Percentiles rank a stretch among this genome's conserved stretches.
These are phyloP conservation scores for Podospora sp. DNA, from an alignment of 495 filamentous ascomycete species.

Conservation along the genomic window DNA sequence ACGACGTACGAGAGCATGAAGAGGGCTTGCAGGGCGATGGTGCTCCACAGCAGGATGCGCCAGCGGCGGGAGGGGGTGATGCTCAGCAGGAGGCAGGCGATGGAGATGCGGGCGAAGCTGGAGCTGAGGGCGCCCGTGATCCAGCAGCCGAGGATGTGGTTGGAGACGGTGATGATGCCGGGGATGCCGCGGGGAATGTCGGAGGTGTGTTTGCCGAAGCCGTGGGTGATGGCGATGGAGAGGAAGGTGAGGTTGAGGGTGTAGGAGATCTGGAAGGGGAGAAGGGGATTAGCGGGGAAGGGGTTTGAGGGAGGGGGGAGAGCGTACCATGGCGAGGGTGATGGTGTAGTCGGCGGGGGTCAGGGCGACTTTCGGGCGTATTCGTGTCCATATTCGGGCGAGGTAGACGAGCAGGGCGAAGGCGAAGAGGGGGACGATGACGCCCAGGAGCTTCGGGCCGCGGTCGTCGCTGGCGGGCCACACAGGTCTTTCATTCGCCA, in stretches of 20 bases:
- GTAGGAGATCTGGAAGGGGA: conserved; percentile 1
- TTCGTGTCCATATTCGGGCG: conserved; percentile 7
- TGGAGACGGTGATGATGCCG: neutral
- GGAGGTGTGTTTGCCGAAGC: conserved; percentile 13
- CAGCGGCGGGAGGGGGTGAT: neutral
- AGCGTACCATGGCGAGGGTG: conserved; percentile 6
- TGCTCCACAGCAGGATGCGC: conserved; percentile 1
- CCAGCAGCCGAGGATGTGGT: conserved; percentile 5
- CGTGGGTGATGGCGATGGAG: neutral
- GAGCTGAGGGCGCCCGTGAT: conserved; percentile 4
- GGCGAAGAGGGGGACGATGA: neutral
- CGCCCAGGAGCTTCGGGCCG: conserved; percentile 4
- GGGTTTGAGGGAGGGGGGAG: neutral
- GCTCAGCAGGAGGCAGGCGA: conserved; percentile 5
- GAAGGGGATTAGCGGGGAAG: neutral
- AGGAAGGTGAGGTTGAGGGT: neutral
- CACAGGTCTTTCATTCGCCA: neutral
- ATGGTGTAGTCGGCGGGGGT: conserved; percentile 14
- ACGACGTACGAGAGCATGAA: conserved; percentile 3
- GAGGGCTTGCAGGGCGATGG: conserved; percentile 5
- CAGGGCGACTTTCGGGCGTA: conserved; percentile 2
- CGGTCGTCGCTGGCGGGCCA: neutral
- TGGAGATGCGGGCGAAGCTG: conserved; percentile 15
- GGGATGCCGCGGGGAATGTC: neutral
- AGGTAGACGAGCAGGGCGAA: neutral